These are phyloP conservation scores for Scenedesmus sp. DNA, from an alignment of 163 green algal genomes.

Conservation along the genomic window DNA sequence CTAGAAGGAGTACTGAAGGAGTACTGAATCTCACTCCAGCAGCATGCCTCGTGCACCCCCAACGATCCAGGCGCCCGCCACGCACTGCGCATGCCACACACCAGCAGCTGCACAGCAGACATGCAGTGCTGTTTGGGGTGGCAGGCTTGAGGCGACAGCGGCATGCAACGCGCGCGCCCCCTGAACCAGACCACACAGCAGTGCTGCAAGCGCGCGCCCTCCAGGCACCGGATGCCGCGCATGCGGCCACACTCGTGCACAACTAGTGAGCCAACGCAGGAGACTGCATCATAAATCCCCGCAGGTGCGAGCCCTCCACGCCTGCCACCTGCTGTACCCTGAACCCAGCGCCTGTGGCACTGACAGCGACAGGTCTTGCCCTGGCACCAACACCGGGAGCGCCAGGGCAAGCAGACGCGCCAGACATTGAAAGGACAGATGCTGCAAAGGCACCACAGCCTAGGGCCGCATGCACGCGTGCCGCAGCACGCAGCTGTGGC, in stretches of 20 bases:
- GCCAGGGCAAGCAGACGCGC: not conserved
- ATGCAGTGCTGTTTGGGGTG: not conserved
- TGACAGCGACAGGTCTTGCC: not conserved
- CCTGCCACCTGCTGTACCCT: not conserved
- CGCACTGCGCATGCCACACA: not conserved
- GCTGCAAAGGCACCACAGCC: not conserved
- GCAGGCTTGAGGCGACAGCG: not conserved
- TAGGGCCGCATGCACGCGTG: not conserved
- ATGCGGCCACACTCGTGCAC: not conserved
- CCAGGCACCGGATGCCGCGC: not conserved
- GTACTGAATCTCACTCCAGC: too few species aligned
- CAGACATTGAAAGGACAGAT: not conserved
- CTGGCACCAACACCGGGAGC: not conserved
- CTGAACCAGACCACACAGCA: not conserved
- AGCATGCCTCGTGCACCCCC: too few species aligned
- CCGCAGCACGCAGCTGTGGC: not conserved
- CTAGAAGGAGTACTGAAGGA: too few species aligned
- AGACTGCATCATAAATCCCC: too few species aligned
- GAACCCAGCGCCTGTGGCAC: not conserved
- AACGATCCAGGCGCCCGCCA: too few species aligned
- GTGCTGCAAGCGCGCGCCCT: not conserved
- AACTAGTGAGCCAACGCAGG: too few species aligned
- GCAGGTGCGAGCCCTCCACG: too few species aligned
- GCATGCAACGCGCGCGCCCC: not conserved
- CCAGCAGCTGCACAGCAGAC: not conserved